Conservation (phyloP, 2,329 filamentous ascomycete genomes). For the Elsinoe batatas region DNA sequence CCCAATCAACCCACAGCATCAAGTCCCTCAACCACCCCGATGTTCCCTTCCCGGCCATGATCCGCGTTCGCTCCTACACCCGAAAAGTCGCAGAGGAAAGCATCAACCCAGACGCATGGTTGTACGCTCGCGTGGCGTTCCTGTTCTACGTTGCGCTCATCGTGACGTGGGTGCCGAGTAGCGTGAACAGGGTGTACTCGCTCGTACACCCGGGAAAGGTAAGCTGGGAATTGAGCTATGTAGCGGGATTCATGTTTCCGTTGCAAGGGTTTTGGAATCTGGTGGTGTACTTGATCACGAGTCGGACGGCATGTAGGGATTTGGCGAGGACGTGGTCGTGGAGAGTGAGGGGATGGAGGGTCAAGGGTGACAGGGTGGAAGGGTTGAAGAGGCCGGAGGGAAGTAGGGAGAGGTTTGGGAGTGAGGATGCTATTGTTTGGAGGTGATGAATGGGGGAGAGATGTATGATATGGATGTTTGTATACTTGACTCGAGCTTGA, state of each 20-base stretch:
- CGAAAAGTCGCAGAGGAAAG: constrained; percentile 7
- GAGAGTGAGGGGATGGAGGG: neutral
- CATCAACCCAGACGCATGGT: constrained; percentile 29
- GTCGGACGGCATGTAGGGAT: constrained; percentile 2
- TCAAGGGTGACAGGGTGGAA: neutral
- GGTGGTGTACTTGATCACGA: constrained; percentile 13
- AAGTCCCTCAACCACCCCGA: neutral
- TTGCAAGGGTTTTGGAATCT: constrained; percentile 13
- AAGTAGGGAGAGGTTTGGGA: constrained; percentile 1
- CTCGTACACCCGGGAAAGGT: neutral
- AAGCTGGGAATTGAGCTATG: constrained; percentile 9
- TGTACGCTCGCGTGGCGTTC: constrained; percentile 32
- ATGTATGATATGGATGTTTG: neutral
- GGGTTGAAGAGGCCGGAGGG: neutral
- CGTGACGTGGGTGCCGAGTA: constrained; percentile 28
- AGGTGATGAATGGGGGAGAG: neutral
- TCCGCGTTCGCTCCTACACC: constrained; percentile 8
- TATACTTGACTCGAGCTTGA: neutral
- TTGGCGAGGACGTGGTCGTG: neutral
- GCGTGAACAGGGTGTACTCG: constrained; percentile 12
- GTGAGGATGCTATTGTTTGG: constrained; percentile 7
- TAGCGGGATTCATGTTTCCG: constrained; percentile 12
- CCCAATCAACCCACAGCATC: neutral
- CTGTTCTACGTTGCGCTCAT: constrained; percentile 34
- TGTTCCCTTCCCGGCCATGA: neutral